Conservation (phyloP, 2,329 filamentous ascomycete genomes). For the Teratosphaeriaceae sp. region DNA sequence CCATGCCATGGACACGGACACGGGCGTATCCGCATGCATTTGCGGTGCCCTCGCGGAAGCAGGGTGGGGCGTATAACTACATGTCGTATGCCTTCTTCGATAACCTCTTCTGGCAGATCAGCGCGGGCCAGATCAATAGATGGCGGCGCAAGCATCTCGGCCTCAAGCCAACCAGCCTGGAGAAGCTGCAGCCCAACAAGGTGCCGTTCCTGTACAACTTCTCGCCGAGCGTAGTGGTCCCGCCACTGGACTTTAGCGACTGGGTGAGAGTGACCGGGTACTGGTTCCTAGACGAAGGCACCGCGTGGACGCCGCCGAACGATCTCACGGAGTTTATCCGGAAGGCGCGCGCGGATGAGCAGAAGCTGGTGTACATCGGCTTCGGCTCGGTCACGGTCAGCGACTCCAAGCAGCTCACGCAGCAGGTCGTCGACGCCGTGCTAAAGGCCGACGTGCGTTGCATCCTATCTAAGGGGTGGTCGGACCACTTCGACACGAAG, state of each 20-base stretch:
- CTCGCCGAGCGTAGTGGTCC: constrained; percentile 86
- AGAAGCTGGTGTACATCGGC: constrained; percentile 93
- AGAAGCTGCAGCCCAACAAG: constrained; percentile 92
- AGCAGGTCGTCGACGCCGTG: constrained; percentile 89
- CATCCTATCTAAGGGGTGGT: constrained; percentile 95
- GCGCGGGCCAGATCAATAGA: constrained; percentile 80
- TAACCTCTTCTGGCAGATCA: constrained; percentile 93
- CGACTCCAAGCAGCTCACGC: constrained; percentile 80
- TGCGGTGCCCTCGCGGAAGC: constrained; percentile 83
- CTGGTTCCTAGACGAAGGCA: constrained; percentile 85
- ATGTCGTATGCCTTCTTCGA: constrained; percentile 96
- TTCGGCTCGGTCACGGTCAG: constrained; percentile 95
- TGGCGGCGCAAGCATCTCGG: constrained; percentile 81
- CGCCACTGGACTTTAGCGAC: constrained; percentile 90
- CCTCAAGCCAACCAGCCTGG: constrained; percentile 71
- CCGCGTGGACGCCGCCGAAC: constrained; percentile 63
- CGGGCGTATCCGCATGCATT: constrained; percentile 96
- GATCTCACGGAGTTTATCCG: constrained; percentile 76
- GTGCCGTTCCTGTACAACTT: constrained; percentile 99
- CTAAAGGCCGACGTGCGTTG: constrained; percentile 87
- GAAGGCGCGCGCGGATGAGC: constrained; percentile 71
- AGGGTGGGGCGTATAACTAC: constrained; percentile 93
- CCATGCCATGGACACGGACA: constrained; percentile 97
- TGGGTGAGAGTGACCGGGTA: constrained; percentile 98
- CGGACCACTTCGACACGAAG: constrained; percentile 65